Evolutionary conservation across 495 filamentous ascomycete species (phyloP).

Genomic region (Xylaria curta): DNA sequence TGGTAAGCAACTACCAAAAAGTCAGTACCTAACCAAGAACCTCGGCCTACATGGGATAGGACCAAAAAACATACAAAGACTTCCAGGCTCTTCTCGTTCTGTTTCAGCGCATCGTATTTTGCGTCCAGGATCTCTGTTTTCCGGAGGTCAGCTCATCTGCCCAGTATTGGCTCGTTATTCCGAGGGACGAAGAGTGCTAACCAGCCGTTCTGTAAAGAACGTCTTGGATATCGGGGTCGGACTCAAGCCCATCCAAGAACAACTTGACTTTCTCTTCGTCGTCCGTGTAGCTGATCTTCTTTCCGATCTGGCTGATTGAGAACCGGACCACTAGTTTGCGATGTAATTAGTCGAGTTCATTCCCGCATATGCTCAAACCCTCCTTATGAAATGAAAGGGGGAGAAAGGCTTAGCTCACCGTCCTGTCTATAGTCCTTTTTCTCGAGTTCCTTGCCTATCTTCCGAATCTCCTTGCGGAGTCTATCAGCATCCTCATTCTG

Average conservation of each 20-base stretch:
- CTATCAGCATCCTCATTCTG: conserved; percentile 9
- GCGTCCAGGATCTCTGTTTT: conserved; percentile 18
- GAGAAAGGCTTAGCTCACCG: not conserved
- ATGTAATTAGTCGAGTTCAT: not conserved
- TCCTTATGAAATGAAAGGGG: not conserved
- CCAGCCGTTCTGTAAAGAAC: conserved; percentile 7
- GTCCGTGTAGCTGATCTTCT: conserved; percentile 21
- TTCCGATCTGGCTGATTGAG: conserved; percentile 21
- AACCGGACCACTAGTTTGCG: conserved; percentile 8
- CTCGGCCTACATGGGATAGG: not conserved
- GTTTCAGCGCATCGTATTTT: conserved; percentile 16
- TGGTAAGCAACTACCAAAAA: conserved; percentile 24
- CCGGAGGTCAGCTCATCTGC: not conserved
- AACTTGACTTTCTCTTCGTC: conserved; percentile 18
- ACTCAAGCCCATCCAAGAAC: conserved; percentile 14
- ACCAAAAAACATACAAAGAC: conserved; percentile 12
- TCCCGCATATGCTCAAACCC: not conserved
- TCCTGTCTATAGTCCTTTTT: not conserved
- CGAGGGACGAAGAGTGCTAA: not conserved
- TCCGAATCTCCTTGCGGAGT: conserved; percentile 13
- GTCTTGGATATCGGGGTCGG: conserved; percentile 3
- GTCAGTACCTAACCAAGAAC: not conserved
- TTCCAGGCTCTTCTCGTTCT: conserved; percentile 24
- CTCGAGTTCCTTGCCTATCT: conserved; percentile 7
- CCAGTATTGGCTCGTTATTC: not conserved